A percentile compares a stretch with the other conserved stretches of the same genome.
These are phyloP conservation scores for Tetracladium marchalianum DNA, from an alignment of 495 filamentous ascomycete species.

Conservation along the genomic window DNA sequence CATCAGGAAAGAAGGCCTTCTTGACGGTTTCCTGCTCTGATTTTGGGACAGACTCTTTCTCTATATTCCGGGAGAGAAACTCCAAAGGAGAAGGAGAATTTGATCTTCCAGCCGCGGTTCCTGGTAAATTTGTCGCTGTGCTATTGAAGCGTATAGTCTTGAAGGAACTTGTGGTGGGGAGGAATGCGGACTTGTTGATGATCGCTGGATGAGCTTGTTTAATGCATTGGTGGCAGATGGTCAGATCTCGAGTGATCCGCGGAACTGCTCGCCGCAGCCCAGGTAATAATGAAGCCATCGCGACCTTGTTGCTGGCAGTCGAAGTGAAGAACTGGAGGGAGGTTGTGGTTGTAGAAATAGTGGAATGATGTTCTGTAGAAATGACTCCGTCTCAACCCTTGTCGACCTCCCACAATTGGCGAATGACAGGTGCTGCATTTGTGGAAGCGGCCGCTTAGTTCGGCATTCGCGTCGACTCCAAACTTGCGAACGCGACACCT, in stretches of 20 bases:
- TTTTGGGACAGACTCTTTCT: constrained; percentile 5
- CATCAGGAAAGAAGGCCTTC: constrained; percentile 54
- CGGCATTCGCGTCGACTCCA: no score
- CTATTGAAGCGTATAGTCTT: constrained; percentile 18
- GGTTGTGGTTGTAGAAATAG: background rate
- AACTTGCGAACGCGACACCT: no score
- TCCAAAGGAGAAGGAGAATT: constrained; percentile 12
- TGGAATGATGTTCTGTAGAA: no score
- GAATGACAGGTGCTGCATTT: no score
- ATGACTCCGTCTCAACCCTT: no score
- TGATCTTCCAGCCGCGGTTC: background rate
- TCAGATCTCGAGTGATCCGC: constrained; percentile 43
- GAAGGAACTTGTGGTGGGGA: constrained; percentile 18
- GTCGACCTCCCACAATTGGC: no score
- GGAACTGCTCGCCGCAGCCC: constrained; percentile 41
- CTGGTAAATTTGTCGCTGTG: constrained; percentile 3
- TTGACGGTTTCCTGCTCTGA: constrained; percentile 1
- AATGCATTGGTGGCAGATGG: constrained; percentile 57
- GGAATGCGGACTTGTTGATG: constrained; percentile 12
- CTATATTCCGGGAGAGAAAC: constrained; percentile 13
- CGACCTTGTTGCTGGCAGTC: background rate
- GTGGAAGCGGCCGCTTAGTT: no score
- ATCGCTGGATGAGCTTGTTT: constrained; percentile 20
- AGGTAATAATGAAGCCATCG: constrained; percentile 39
- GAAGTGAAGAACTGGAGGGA: no score